A percentile compares a stretch with the other conserved stretches of the same genome.
Conservation (phyloP, 176 grass and related monocot species). For the Leersia perrieri region DNA sequence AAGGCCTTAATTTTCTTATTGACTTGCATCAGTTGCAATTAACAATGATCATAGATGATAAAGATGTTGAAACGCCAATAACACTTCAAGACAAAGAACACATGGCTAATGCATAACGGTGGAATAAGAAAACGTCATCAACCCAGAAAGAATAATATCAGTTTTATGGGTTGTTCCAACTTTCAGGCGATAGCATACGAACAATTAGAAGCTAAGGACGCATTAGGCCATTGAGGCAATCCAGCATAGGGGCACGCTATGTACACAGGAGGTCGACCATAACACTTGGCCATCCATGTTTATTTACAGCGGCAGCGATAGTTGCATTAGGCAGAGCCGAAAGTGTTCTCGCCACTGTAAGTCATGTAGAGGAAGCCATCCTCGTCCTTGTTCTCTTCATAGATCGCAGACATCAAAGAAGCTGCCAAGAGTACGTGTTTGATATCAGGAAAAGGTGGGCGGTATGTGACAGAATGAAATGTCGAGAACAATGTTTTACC, state of each 20-base stretch:
- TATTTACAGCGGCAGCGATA: slow-evolving; percentile 38
- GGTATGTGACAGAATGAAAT: neutral
- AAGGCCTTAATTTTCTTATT: neutral
- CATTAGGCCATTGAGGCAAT: slow-evolving; percentile 27
- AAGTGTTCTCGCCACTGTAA: slow-evolving; percentile 93
- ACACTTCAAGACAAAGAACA: neutral
- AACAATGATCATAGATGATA: neutral
- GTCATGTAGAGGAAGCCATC: slow-evolving; percentile 97
- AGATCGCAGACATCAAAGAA: slow-evolving; percentile 87
- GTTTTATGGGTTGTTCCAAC: neutral
- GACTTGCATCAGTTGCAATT: neutral
- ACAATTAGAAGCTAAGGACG: slow-evolving; percentile 16
- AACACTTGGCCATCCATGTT: slow-evolving; percentile 14
- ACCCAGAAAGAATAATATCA: neutral
- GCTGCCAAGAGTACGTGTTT: slow-evolving; percentile 28
- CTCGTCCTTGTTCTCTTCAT: slow-evolving; percentile 89
- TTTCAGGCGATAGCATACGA: neutral
- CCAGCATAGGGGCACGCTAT: slow-evolving; percentile 15
- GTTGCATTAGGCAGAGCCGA: slow-evolving; percentile 50
- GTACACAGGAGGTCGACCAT: slow-evolving; percentile 23
- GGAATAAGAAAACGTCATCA: neutral
- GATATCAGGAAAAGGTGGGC: neutral
- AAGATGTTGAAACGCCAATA: neutral
- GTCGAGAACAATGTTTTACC: slow-evolving; percentile 24
- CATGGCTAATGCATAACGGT: neutral